Evolutionary conservation across 768 basidiomycete genomes (phyloP), one percentile per base, ranked within the genome.

Genomic region (Piloderma croceum): DNA sequence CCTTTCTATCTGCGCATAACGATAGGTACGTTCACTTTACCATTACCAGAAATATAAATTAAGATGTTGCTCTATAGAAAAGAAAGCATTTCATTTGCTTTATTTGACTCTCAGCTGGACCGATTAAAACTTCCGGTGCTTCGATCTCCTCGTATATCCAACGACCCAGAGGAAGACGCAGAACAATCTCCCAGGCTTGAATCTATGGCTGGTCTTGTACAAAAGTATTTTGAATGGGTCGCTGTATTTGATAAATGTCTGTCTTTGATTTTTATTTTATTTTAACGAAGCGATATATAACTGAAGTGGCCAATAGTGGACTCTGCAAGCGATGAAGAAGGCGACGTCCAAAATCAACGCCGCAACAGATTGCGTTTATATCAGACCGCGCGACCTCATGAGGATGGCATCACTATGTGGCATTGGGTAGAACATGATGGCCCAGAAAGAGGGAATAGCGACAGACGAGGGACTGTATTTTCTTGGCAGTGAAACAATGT

Each of bases 21-120:
- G n/a, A n/a, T n/a, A n/a, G n/a, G n/a, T n/a, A n/a, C n/a, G n/a
- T n/a, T n/a, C n/a, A n/a, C n/a, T n/a, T n/a, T n/a, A n/a, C n/a
- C n/a, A n/a, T n/a, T n/a, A n/a, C n/a, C n/a, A n/a, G n/a, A n/a
- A n/a, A n/a, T n/a, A n/a, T n/a, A n/a, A n/a, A n/a, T n/a, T n/a
- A n/a, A n/a, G n/a, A n/a, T n/a, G n/a, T n/a, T n/a, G n/a, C n/a
- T n/a, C n/a, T n/a, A n/a, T n/a, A n/a, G n/a, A n/a, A n/a, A n/a
- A n/a, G n/a, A n/a, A n/a, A n/a, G 39, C 12, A 49, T 62, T 18
- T 54, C 63, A 7, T 54, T 83, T 20, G 74, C 67, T 11, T 54
- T 85, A 12, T 85, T 85, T 48, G 83, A 85, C 52, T 76, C 78
- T 18, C 63, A 62, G 20, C 49, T 84, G n/a, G 63, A 69, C 35